Conservation (phyloP, 2,329 filamentous ascomycete genomes). For the Chaetothyriales sp. region DNA sequence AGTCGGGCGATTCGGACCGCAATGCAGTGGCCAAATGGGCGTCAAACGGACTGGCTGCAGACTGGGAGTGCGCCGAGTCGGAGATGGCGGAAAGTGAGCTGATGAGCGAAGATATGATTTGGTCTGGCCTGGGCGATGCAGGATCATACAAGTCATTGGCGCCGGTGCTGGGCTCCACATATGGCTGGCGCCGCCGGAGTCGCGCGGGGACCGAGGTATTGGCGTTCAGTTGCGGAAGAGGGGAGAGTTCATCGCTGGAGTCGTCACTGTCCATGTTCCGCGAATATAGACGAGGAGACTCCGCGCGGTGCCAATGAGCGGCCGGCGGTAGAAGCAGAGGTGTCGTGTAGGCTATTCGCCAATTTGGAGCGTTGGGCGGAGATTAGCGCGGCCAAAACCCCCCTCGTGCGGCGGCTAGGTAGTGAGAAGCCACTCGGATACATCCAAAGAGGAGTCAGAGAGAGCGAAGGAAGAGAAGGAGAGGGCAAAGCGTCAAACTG, state of each 20-base stretch:
- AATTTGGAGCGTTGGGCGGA: not conserved
- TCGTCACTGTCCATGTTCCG: not conserved
- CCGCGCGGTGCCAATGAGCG: not conserved
- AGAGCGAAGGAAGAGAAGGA: not conserved
- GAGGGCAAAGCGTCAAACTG: not conserved
- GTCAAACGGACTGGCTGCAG: conserved; percentile 44
- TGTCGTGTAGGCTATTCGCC: not conserved
- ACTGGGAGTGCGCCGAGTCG: conserved; percentile 58
- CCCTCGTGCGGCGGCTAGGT: not conserved
- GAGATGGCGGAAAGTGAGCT: conserved; percentile 46
- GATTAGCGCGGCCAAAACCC: not conserved
- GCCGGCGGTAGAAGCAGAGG: not conserved
- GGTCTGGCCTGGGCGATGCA: conserved; percentile 4
- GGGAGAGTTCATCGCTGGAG: not conserved
- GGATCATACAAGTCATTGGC: not conserved
- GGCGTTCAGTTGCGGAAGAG: not conserved
- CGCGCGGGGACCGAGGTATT: not conserved
- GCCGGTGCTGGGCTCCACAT: not conserved
- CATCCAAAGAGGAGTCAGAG: not conserved
- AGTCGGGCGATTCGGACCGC: not conserved
- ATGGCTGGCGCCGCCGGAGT: not conserved
- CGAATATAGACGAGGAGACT: not conserved
- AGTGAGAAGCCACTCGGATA: not conserved
- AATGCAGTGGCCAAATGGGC: not conserved
- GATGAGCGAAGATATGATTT: conserved; percentile 44